Evolutionary conservation across 306 rosid genomes (phyloP).

Genomic region (Malus sylvestris): DNA sequence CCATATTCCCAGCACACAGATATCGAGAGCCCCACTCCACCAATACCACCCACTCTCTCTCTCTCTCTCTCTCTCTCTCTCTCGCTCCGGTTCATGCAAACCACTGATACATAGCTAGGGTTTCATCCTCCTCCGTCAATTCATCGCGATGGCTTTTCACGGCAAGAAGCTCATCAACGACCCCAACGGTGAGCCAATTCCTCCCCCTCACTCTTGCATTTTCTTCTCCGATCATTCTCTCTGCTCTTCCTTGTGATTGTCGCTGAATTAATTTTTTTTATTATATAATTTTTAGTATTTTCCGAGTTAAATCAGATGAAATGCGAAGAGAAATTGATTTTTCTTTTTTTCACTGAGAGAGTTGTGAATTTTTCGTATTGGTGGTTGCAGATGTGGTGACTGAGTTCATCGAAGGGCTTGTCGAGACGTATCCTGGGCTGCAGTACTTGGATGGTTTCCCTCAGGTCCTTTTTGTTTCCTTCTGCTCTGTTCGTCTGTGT

Average conservation of each 20-base stretch:
- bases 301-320: not conserved
- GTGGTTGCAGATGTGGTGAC: conserved; percentile 78
- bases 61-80: conserved; percentile 6
- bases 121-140: conserved; percentile 22
- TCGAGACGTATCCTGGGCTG: conserved; percentile 84
- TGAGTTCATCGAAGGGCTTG: conserved; percentile 90
- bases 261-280: not conserved
- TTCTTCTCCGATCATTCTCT: not conserved
- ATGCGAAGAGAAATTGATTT: not conserved
- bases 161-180: conserved; percentile 86
- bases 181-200: conserved; percentile 44
- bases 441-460: conserved; percentile 95
- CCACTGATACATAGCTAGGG: conserved; percentile 35
- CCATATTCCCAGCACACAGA: not conserved
- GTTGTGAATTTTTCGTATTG: conserved; percentile 10
- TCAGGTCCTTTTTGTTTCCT: conserved; percentile 32
- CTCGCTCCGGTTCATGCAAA: conserved; percentile 33
- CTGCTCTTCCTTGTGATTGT: not conserved
- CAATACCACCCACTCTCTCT: conserved; percentile 29
- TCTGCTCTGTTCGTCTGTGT: not conserved
- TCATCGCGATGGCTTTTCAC: conserved; percentile 52
- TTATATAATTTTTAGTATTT: not conserved
- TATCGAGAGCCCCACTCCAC: not conserved
- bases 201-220: not conserved
- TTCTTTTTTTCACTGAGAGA: not conserved